Percentiles rank a stretch among this genome's conserved stretches.
Conservation (phyloP, 1,284 basidiomycete genomes). For the Cutaneotrichosporon dermatis region DNA sequence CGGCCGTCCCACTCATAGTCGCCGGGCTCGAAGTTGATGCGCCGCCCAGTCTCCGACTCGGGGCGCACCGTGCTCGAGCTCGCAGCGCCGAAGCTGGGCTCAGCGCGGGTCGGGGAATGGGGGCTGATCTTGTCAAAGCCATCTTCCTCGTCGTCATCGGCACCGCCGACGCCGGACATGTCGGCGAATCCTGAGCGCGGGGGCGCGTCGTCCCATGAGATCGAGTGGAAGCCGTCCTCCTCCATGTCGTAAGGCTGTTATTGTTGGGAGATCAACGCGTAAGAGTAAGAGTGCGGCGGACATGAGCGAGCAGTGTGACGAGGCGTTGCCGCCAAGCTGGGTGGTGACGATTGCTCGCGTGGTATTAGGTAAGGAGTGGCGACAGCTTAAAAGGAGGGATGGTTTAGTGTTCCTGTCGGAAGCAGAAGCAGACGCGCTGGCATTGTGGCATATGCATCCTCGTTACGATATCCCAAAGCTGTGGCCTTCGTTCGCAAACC, state of each 20-base stretch:
- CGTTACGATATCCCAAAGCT: too few species aligned
- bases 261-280: too few species aligned
- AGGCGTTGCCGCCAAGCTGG: too few species aligned
- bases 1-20: constrained; percentile 66
- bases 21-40: constrained; percentile 6
- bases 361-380: too few species aligned
- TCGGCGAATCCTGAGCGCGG: constrained; percentile 23
- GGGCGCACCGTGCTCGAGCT: constrained; percentile 10
- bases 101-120: constrained; percentile 13
- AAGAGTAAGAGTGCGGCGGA: too few species aligned
- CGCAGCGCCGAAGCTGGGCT: constrained; percentile 3
- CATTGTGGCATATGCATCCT: too few species aligned
- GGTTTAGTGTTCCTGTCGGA: too few species aligned
- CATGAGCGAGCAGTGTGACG: too few species aligned
- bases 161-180: constrained; percentile 22
- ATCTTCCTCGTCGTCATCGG: constrained; percentile 37
- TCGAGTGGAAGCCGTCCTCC: constrained; percentile 46
- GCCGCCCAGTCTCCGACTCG: not conserved
- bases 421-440: too few species aligned
- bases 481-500: too few species aligned
- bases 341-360: too few species aligned
- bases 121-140: constrained; percentile 44
- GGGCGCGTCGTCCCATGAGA: constrained; percentile 46
- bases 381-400: too few species aligned
- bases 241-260: constrained; percentile 18